Evolutionary conservation across 768 basidiomycete species (phyloP).

Genomic region (Lepiota brunneoincarnata): DNA sequence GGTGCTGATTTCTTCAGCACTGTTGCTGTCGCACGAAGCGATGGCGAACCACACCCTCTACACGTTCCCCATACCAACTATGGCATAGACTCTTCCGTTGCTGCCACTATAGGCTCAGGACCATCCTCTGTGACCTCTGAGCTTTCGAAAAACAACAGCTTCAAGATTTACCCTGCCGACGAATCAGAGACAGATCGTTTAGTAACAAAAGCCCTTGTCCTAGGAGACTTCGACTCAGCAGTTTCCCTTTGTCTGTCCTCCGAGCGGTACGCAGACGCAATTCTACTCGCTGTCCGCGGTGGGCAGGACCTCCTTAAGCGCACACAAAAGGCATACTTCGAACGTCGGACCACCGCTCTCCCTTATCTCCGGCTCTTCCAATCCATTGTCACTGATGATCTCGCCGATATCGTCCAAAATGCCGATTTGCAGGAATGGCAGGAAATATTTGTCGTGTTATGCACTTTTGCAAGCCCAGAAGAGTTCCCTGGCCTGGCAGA

Average conservation of each 20-base stretch:
- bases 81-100: slow-evolving; percentile 84
- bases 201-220: slow-evolving; percentile 88
- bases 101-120: slow-evolving; percentile 91
- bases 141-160: slow-evolving; percentile 72
- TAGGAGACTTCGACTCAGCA: slow-evolving; percentile 94
- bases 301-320: slow-evolving; percentile 82
- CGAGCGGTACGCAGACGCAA: slow-evolving; percentile 91
- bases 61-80: slow-evolving; percentile 79
- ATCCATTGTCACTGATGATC: slow-evolving; percentile 88
- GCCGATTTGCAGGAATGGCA: slow-evolving; percentile 94
- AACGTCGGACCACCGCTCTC: slow-evolving; percentile 65
- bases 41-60: slow-evolving; percentile 39
- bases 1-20: slow-evolving; percentile 89
- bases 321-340: slow-evolving; percentile 94
- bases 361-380: slow-evolving; percentile 95
- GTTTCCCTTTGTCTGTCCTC: slow-evolving; percentile 88
- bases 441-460: slow-evolving; percentile 94
- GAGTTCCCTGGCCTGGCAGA: slow-evolving; percentile 89
- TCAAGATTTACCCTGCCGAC: slow-evolving; percentile 86
- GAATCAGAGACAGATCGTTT: slow-evolving; percentile 87
- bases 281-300: slow-evolving; percentile 89
- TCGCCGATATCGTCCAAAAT: slow-evolving; percentile 93
- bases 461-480: slow-evolving; percentile 84
- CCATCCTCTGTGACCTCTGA: slow-evolving; percentile 81
- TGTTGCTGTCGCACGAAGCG: slow-evolving; percentile 53